Conservation (phyloP, 352 stramenopile species). For the Globisporangium ultimum region DNA sequence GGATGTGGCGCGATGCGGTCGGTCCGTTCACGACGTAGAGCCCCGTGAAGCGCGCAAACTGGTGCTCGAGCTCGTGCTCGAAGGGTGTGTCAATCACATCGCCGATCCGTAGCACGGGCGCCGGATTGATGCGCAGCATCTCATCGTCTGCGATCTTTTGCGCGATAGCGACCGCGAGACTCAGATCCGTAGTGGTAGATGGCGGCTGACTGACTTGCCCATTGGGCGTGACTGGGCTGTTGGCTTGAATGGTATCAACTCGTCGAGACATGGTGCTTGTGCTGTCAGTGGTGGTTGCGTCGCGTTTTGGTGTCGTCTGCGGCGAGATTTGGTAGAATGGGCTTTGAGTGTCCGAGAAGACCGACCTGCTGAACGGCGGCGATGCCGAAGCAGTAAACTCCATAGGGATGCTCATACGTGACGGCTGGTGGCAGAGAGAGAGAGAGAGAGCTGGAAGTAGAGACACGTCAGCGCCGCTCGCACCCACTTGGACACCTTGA, state of each 20-base stretch:
- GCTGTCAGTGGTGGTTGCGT: background rate
- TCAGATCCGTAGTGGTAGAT: conserved; percentile 6
- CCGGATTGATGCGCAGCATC: conserved; percentile 4
- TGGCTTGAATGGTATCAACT: conserved; percentile 6
- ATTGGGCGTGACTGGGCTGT: background rate
- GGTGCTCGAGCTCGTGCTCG: conserved; percentile 15
- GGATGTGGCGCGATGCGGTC: conserved; percentile 45
- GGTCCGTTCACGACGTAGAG: conserved; percentile 56
- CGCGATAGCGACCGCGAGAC: conserved; percentile 12
- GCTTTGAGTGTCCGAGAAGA: too few species aligned
- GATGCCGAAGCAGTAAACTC: too few species aligned
- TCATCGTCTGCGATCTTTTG: conserved; percentile 16
- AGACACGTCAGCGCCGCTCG: background rate
- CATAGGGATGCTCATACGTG: background rate
- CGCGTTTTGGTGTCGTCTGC: background rate
- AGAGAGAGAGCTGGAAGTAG: background rate
- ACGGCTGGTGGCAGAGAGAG: background rate
- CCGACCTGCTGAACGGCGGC: too few species aligned
- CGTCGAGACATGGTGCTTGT: conserved; percentile 11
- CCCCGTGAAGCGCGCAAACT: conserved; percentile 45
- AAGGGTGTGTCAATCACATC: conserved; percentile 1
- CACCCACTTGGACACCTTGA: too few species aligned
- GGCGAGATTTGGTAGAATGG: background rate
- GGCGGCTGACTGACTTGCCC: background rate
- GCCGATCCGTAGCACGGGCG: background rate